Base-by-base conservation (phyloP, 371 early-diverging fungal genomes). In the Haplosporangium sp. region DNA sequence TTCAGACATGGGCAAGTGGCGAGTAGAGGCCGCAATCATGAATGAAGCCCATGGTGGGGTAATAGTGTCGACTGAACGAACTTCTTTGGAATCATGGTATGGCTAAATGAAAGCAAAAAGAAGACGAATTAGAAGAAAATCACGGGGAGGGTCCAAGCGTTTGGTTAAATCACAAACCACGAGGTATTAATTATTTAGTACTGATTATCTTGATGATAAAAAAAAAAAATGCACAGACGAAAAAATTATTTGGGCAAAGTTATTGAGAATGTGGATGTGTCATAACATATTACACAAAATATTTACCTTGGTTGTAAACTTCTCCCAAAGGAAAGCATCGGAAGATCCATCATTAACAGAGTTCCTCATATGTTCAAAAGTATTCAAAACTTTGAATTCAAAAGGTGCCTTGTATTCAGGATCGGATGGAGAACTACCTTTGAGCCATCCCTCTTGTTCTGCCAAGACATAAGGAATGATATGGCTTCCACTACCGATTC, bases 21-120 rank as follows among this genome's bases (percentile, higher is more conserved):
- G 86, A 0, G 69, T 73, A 20, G 87, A 88, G 42, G 92, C 94
- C 7, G 94, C 96, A 71, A 95, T 88, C 83, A 92, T 78, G 77
- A 96, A 96, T 6, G 95, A 94, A 35, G 95, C 94, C 96, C 96
- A 96, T 8, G 94, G 94, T n/a, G 95, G 94, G 0, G 92, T 88
- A 63, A 96, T 92, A 9, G 90, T 88, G 35, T 93, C 92, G 61
- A 94, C 89, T 60, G 89, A 90, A 53, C 88, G 86, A 55, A 96
- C 89, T 69, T 90, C 89, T 5, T 90, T 88, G 34, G 87, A 85
- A 55, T 91, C 93, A 68, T 94, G 94, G 74, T 94, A 92, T 4
- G 93, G 91, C 81, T 60, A 60, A 5, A 42, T 42, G 5, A 42
- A 42, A 42, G 42, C 10, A 42, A 8, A 8, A 42, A 42, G 10